These are phyloP conservation scores for Trichoderma asperelloides DNA, from an alignment of 495 filamentous ascomycete species.

Conservation along the genomic window DNA sequence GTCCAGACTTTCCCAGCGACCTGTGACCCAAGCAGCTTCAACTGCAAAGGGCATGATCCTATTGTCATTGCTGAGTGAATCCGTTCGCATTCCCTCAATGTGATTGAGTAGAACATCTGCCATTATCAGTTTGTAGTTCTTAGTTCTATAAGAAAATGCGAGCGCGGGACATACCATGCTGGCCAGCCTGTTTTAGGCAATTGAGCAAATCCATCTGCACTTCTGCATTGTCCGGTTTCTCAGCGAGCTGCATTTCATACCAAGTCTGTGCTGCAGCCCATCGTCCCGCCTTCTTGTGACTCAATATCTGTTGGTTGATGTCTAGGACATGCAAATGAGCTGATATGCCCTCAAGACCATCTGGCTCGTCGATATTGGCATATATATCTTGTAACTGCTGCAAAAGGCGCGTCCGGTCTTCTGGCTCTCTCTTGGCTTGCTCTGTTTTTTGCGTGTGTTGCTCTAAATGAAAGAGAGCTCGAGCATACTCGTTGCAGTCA, in stretches of 20 bases:
- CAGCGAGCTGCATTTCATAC: conserved; percentile 82
- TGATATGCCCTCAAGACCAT: conserved; percentile 92
- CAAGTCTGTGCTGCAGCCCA: conserved; percentile 98
- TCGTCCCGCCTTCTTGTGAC: conserved; percentile 85
- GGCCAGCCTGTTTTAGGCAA: conserved; percentile 86
- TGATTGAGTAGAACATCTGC: conserved; percentile 76
- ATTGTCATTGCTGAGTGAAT: conserved; percentile 35
- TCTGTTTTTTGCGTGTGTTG: conserved; percentile 65
- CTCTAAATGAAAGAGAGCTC: conserved; percentile 90
- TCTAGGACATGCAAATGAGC: conserved; percentile 70
- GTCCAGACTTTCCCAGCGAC: conserved; percentile 67
- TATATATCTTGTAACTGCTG: conserved; percentile 85
- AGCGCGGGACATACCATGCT: conserved; percentile 55
- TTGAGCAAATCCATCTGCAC: conserved; percentile 75
- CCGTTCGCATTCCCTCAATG: conserved; percentile 64
- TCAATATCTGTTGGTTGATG: conserved; percentile 84
- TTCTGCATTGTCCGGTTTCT: conserved; percentile 66
- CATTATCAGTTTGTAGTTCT: conserved; percentile 16
- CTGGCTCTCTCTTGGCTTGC: conserved; percentile 27
- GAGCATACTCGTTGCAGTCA: conserved; percentile 84
- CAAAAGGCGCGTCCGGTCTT: conserved; percentile 47
- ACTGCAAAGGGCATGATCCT: conserved; percentile 68
- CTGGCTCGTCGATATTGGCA: conserved; percentile 92
- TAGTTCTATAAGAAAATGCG: not conserved
- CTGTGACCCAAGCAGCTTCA: conserved; percentile 85